Evolutionary conservation across 345 rosid species (phyloP).

Genomic region (Eucalyptus regnans): DNA sequence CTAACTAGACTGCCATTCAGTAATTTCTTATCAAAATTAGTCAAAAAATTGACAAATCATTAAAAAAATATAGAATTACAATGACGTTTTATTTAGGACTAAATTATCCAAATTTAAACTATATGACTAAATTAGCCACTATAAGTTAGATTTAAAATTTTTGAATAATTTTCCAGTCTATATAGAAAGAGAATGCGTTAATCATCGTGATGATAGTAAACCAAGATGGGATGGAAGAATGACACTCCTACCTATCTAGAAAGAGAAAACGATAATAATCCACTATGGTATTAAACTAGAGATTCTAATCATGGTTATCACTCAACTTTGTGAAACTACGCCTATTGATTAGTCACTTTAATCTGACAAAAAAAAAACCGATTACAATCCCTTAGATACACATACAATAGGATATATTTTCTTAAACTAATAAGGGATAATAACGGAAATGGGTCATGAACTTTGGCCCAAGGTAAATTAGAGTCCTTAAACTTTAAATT

Average conservation of each 20-base stretch:
- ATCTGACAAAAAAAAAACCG: background rate
- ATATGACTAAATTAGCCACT: no score
- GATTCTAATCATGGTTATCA: background rate
- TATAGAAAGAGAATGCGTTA: background rate
- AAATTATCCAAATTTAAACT: background rate
- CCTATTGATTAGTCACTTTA: background rate
- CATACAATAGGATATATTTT: background rate
- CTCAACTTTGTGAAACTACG: background rate
- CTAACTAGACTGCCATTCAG: accelerated
- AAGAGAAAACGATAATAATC: background rate
- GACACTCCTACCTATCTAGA: background rate
- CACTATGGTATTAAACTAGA: background rate
- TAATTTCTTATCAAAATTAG: accelerated
- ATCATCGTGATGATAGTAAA: background rate
- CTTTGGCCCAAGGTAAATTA: background rate
- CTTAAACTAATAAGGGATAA: background rate
- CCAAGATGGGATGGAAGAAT: background rate
- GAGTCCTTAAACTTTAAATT: background rate
- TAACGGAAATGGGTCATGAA: background rate
- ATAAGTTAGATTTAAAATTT: background rate
- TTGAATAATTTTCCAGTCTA: background rate
- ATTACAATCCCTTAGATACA: background rate
- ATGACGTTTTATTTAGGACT: background rate
- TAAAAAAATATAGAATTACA: background rate
- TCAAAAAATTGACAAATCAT: background rate